Conservation (phyloP, 2,329 filamentous ascomycete species). For the Thelonectria discophora region DNA sequence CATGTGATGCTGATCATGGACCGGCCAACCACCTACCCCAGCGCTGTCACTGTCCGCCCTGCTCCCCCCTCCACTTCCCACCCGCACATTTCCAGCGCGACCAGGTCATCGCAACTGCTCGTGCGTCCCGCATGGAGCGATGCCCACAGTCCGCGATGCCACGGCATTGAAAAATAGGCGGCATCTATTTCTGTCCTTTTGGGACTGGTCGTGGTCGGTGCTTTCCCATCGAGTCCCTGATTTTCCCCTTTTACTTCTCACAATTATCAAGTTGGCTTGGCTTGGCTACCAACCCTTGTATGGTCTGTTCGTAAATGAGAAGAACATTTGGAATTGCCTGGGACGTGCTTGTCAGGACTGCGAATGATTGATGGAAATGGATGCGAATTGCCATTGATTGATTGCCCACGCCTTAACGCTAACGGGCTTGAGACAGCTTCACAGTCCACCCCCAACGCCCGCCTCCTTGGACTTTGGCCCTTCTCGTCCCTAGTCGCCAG, state of each 20-base stretch:
- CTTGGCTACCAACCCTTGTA: neutral
- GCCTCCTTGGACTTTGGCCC: neutral
- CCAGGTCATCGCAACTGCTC: neutral
- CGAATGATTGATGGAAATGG: slow-evolving; percentile 1
- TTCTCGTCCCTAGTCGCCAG: neutral
- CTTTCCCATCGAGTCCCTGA: slow-evolving; percentile 12
- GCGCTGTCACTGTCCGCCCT: slow-evolving; percentile 10
- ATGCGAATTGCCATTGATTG: neutral
- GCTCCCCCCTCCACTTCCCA: neutral
- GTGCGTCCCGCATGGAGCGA: slow-evolving; percentile 15
- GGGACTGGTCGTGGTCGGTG: slow-evolving; percentile 10
- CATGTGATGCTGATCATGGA: slow-evolving; percentile 21
- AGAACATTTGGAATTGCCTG: neutral
- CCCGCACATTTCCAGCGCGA: neutral
- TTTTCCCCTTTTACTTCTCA: slow-evolving; percentile 9
- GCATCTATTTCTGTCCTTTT: slow-evolving; percentile 16
- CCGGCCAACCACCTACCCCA: neutral
- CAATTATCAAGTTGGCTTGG: neutral
- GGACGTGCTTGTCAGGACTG: neutral
- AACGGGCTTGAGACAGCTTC: slow-evolving; percentile 7
- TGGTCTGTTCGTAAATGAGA: neutral
- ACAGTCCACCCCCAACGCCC: neutral
- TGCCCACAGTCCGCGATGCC: slow-evolving; percentile 18
- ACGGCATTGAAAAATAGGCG: slow-evolving; percentile 26
- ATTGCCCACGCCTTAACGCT: neutral